Conservation (phyloP, 306 rosid genomes). For the Malus sieversii region DNA sequence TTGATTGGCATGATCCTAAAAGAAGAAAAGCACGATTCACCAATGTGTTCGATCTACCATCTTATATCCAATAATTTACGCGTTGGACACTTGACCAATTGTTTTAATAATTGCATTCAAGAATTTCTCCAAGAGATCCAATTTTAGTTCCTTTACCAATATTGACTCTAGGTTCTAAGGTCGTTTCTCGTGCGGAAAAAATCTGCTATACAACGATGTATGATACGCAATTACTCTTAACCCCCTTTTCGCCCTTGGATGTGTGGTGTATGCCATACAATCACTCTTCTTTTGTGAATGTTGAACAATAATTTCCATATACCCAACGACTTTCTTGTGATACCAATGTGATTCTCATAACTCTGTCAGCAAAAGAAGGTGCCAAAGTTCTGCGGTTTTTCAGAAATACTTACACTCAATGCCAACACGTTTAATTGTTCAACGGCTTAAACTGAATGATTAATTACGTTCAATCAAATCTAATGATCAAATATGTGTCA, state of each 20-base stretch:
- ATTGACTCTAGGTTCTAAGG: neutral
- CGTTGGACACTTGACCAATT: too few relatives aligned
- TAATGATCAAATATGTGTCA: too few relatives aligned
- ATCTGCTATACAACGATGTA: neutral
- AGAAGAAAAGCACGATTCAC: neutral
- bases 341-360: neutral
- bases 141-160: neutral
- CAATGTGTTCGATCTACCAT: neutral
- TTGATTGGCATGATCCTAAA: neutral
- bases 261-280: neutral
- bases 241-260: neutral
- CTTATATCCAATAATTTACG: too few relatives aligned
- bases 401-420: too few relatives aligned
- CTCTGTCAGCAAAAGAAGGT: neutral
- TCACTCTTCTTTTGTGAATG: neutral
- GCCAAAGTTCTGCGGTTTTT: neutral
- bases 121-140: neutral
- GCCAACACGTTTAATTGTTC: accelerated
- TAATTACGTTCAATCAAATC: too few relatives aligned
- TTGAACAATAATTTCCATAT: neutral
- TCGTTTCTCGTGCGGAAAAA: too few relatives aligned
- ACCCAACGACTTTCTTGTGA: neutral
- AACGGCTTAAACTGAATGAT: too few relatives aligned
- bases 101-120: too few relatives aligned
- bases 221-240: neutral